Conservation (phyloP, 225 moss, liverwort and hornwort species). For the Pseudisothecium myosuroides region DNA sequence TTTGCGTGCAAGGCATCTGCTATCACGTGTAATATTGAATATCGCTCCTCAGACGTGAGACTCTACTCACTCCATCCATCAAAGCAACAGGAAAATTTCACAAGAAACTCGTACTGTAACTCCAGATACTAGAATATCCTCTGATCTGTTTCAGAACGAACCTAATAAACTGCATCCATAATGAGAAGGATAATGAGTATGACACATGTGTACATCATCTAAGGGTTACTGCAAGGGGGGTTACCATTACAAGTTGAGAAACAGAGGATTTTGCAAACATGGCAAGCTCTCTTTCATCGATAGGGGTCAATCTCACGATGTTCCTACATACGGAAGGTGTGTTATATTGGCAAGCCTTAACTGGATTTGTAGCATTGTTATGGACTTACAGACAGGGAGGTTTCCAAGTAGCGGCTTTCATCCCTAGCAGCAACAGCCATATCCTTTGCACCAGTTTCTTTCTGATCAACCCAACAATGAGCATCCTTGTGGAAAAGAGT, state of each 20-base stretch:
- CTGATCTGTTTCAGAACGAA: neutral
- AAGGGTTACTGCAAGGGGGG: neutral
- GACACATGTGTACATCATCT: neutral
- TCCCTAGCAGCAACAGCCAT: slow-evolving; percentile 89
- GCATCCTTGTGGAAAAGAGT: slow-evolving; percentile 88
- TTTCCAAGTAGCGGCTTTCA: slow-evolving; percentile 71
- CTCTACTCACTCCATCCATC: slow-evolving; percentile 26
- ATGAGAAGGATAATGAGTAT: neutral
- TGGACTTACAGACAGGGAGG: neutral
- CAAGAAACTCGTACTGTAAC: neutral
- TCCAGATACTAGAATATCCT: neutral
- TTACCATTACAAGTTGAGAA: neutral
- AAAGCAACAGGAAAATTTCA: neutral
- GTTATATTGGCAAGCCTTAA: neutral
- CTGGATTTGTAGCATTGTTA: neutral
- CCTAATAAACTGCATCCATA: neutral
- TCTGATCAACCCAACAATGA: slow-evolving; percentile 41
- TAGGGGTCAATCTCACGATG: neutral
- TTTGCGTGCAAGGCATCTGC: slow-evolving; percentile 73
- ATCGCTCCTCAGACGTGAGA: slow-evolving; percentile 54
- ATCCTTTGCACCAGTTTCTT: slow-evolving; percentile 62
- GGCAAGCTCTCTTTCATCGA: no score
- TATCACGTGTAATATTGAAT: slow-evolving; percentile 39
- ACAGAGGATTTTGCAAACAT: neutral
- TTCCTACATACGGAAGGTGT: neutral